Evolutionary conservation across 768 basidiomycete genomes (phyloP), one percentile per base, ranked within the genome.

Genomic region (Thelephora ganbajun): DNA sequence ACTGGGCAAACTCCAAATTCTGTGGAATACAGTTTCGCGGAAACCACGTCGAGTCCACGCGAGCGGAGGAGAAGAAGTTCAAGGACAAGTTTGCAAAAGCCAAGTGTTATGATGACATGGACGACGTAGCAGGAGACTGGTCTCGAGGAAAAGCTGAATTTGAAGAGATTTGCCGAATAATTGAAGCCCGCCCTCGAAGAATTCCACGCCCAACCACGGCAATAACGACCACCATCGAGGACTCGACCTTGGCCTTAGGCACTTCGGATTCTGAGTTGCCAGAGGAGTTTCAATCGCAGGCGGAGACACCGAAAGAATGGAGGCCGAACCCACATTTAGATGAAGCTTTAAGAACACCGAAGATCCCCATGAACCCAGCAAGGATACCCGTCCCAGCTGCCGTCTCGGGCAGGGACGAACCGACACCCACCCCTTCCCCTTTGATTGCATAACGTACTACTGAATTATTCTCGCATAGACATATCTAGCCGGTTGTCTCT

Each of bases 1-100:
- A 84, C 57, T 93, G 79, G 76, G 69, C 79, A 13, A 76, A 84
- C 46, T 92, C 92, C 20, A 94, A 93, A 59, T 93, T 90, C 64
- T 88, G 91, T 54, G 65, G 86, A 22, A 70, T 72, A 12, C 87
- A 91, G 59, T 89, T 93, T 72, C 84, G 83, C 57, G 80, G 79
- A 2, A 61, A 71, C 2, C 76, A 79, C 35, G 62, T 73, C 1
- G 66, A 69, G 5, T 63, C 78, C 39, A 72, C 68, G 33, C 87
- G 82, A 56, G 63, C 70, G 1, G 74, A 83, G 33, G 72, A 77
- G 2, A 80, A 75, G 46, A 63, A 65, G 2, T 62, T 80, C 43
- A 72, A 73, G 44, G 69, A 78, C 14, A 60, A 61, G 0, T 60
- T 92, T 26, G 62, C 74, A 18, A 65, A 69, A 45, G 75, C 83